phyloP scores from a whole-genome alignment of 208 protist genomes.

The Crithidia expoeki region DNA sequence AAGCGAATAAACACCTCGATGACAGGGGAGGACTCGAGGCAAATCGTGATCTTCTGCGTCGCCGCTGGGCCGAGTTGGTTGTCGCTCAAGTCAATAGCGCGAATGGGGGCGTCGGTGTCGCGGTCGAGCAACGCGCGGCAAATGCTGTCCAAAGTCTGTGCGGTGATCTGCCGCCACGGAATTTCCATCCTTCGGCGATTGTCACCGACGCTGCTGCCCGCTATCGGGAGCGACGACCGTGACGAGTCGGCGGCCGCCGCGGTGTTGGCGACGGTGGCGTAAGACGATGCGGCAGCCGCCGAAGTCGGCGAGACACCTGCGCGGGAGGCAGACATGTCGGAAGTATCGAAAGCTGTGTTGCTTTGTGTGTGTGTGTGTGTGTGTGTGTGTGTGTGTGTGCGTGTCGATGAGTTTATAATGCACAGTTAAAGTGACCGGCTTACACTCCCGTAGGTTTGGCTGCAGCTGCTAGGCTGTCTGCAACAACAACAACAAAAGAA shows the following conservation, averaged over 20 bases:
- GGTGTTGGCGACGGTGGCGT: background rate
- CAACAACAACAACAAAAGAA: too few relatives aligned
- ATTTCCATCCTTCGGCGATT: constrained; percentile 51
- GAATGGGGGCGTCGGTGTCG: constrained; percentile 57
- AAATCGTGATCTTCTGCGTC: constrained; percentile 61
- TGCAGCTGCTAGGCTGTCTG: too few relatives aligned
- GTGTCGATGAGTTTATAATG: too few relatives aligned
- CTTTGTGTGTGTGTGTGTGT: too few relatives aligned
- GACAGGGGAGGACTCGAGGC: constrained; percentile 67
- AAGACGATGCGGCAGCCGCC: background rate
- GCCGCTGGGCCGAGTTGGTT: constrained; percentile 80
- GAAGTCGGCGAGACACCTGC: background rate
- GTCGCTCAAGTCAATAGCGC: constrained; percentile 76
- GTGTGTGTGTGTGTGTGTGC: too few relatives aligned
- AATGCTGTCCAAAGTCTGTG: constrained; percentile 61
- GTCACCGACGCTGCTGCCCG: constrained; percentile 8
- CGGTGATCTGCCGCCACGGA: constrained; percentile 62
- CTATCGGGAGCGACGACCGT: constrained; percentile 22
- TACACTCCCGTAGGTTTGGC: too few relatives aligned
- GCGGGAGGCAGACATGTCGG: too few relatives aligned
- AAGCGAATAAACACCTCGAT: constrained; percentile 78
- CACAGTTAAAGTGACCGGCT: too few relatives aligned
- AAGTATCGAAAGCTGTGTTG: too few relatives aligned
- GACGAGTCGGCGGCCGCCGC: constrained; percentile 16
- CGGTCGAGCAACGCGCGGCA: constrained; percentile 56